These are phyloP conservation scores for Penicillium manginii DNA, from an alignment of 495 filamentous ascomycete genomes.

Conservation along the genomic window DNA sequence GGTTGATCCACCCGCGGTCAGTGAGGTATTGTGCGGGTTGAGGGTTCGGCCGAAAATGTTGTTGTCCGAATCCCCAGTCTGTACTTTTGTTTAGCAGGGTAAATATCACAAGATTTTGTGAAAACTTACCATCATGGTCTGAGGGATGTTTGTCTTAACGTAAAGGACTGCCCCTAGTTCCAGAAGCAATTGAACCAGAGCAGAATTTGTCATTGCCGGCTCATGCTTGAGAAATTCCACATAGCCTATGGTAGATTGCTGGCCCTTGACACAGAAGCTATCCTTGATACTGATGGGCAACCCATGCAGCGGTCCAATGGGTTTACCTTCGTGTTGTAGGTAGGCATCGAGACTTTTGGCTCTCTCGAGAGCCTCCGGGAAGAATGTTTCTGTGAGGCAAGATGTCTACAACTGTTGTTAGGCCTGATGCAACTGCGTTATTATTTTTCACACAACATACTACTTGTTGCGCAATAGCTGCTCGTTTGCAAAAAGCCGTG, in stretches of 20 bases:
- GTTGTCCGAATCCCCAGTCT: slow-evolving; percentile 49
- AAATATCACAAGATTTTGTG: background rate
- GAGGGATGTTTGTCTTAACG: slow-evolving; percentile 60
- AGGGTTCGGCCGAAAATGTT: slow-evolving; percentile 43
- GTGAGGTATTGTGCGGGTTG: slow-evolving; percentile 55
- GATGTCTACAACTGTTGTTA: slow-evolving; percentile 27
- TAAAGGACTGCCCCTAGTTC: slow-evolving; percentile 49
- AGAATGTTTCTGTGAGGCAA: slow-evolving; percentile 50
- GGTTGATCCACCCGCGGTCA: slow-evolving; percentile 59
- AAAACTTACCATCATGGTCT: slow-evolving; percentile 39
- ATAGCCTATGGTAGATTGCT: slow-evolving; percentile 36
- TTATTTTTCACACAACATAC: slow-evolving; percentile 21
- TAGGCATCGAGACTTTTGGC: slow-evolving; percentile 48
- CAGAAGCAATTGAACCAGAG: slow-evolving; percentile 36
- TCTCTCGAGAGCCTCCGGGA: slow-evolving; percentile 38
- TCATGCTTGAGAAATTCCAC: slow-evolving; percentile 18
- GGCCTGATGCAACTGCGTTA: background rate
- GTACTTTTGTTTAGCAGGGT: background rate
- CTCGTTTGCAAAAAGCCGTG: slow-evolving; percentile 53
- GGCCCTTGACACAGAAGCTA: slow-evolving; percentile 49
- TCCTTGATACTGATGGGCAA: slow-evolving; percentile 67
- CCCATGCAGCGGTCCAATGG: slow-evolving; percentile 63
- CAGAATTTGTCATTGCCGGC: slow-evolving; percentile 19
- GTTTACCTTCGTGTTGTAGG: slow-evolving; percentile 33
- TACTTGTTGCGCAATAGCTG: slow-evolving; percentile 35